phyloP scores from a whole-genome alignment of 2,329 filamentous ascomycete species.

The Aspergillus sp. region DNA sequence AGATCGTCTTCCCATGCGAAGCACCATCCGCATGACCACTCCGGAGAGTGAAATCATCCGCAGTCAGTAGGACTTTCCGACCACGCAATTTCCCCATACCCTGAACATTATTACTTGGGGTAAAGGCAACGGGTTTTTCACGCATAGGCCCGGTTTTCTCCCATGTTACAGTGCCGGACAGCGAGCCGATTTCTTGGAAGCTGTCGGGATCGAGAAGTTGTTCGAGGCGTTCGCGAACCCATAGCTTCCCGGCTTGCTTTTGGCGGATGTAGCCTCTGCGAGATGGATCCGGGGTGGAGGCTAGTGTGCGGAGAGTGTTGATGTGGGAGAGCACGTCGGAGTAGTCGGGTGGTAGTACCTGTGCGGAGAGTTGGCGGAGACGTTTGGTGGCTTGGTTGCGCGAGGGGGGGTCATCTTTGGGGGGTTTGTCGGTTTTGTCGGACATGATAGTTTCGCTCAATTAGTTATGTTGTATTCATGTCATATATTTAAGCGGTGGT shows the following conservation, averaged over 20 bases:
- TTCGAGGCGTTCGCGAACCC: slow-evolving; percentile 64
- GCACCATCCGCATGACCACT: slow-evolving; percentile 67
- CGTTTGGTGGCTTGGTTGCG: slow-evolving; percentile 43
- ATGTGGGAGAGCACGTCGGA: slow-evolving; percentile 63
- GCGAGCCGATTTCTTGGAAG: slow-evolving; percentile 62
- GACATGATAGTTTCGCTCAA: slow-evolving; percentile 7
- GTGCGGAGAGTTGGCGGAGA: slow-evolving; percentile 51
- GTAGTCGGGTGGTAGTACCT: slow-evolving; percentile 62
- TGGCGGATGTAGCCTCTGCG: slow-evolving; percentile 64
- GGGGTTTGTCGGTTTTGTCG: slow-evolving; percentile 20
- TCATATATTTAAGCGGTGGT: not conserved
- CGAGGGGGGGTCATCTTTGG: not conserved
- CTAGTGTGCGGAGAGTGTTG: slow-evolving; percentile 53
- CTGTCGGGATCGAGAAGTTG: slow-evolving; percentile 58
- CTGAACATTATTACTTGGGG: slow-evolving; percentile 65
- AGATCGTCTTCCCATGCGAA: slow-evolving; percentile 59
- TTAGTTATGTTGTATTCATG: not conserved
- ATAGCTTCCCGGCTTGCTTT: slow-evolving; percentile 65
- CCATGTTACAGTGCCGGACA: slow-evolving; percentile 63
- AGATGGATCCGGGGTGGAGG: slow-evolving; percentile 56
- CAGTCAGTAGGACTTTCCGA: slow-evolving; percentile 61
- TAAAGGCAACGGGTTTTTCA: slow-evolving; percentile 52
- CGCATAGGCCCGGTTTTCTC: slow-evolving; percentile 43
- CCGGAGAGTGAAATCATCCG: slow-evolving; percentile 65
- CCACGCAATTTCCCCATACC: slow-evolving; percentile 57